Evolutionary conservation across 1,284 basidiomycete species (phyloP).

Genomic region (Boletus holoroseus): DNA sequence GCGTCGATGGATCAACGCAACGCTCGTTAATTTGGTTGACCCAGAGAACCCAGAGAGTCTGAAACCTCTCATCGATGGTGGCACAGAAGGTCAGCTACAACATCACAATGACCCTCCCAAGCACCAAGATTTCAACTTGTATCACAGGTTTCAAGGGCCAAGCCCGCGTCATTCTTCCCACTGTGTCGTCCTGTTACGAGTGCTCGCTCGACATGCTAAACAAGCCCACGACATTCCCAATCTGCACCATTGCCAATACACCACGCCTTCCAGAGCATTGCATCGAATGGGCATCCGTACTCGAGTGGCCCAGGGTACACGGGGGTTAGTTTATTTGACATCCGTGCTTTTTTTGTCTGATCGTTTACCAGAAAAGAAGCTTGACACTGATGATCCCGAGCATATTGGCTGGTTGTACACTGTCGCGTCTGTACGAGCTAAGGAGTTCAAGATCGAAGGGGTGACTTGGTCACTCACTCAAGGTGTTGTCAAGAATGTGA

Average conservation of each 20-base stretch:
- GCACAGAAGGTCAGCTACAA: slow-evolving; percentile 78
- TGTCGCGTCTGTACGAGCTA: slow-evolving; percentile 74
- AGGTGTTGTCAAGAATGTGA: slow-evolving; percentile 99
- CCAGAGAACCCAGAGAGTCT: slow-evolving; percentile 85
- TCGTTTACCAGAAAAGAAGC: slow-evolving; percentile 69
- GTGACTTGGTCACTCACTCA: slow-evolving; percentile 98
- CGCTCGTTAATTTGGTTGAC: slow-evolving; percentile 91
- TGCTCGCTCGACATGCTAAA: slow-evolving; percentile 98
- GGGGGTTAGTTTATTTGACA: slow-evolving; percentile 52
- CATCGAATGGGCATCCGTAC: slow-evolving; percentile 99
- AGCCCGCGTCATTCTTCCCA: slow-evolving; percentile 94
- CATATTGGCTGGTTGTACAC: slow-evolving; percentile 94
- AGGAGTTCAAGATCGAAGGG: slow-evolving; percentile 93
- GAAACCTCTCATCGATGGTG: slow-evolving; percentile 98
- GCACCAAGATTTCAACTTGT: not conserved
- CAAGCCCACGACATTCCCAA: slow-evolving; percentile 94
- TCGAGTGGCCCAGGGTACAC: slow-evolving; percentile 94
- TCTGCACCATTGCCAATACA: slow-evolving; percentile 99
- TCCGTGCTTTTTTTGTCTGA: slow-evolving; percentile 6
- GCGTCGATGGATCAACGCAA: slow-evolving; percentile 98
- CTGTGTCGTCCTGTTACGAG: slow-evolving; percentile 95
- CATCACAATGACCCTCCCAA: not conserved
- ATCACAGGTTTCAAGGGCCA: slow-evolving; percentile 93
- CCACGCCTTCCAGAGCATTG: slow-evolving; percentile 98
- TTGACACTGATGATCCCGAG: slow-evolving; percentile 95